Percentiles rank a stretch among this genome's conserved stretches.
These are phyloP conservation scores for Persicaria maculosa DNA, from an alignment of 148 eudicot genomes.

Conservation along the genomic window DNA sequence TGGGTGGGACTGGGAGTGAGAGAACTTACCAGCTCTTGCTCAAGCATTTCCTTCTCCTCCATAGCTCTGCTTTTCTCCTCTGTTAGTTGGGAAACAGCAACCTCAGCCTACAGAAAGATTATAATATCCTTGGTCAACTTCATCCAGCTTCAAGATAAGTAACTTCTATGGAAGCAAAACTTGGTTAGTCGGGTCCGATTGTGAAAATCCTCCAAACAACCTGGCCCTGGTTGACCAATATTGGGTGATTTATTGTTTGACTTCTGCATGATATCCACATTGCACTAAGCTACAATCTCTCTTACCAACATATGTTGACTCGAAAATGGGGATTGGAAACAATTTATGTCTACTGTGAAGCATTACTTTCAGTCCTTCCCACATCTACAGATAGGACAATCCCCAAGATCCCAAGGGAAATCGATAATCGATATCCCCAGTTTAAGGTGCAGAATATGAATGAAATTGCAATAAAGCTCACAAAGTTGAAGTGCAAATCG, in stretches of 20 bases:
- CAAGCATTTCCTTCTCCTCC: slow-evolving; percentile 38
- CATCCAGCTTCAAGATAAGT: neutral
- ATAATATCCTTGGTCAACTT: neutral
- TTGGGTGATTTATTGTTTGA: neutral
- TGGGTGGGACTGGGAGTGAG: neutral
- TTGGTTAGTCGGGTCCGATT: neutral
- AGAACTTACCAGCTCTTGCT: slow-evolving; percentile 48
- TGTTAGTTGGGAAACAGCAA: slow-evolving; percentile 32
- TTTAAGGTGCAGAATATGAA: neutral
- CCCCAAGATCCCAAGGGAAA: neutral
- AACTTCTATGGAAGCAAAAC: neutral
- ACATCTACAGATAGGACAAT: neutral
- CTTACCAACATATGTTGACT: neutral
- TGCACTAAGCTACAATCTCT: neutral
- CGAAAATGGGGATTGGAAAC: neutral
- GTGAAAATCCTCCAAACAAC: neutral
- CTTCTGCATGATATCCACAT: neutral
- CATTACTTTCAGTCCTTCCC: neutral
- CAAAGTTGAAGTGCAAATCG: neutral
- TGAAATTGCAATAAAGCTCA: neutral
- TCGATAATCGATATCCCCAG: neutral
- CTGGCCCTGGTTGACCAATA: neutral
- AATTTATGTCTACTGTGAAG: neutral
- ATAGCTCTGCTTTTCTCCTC: slow-evolving; percentile 37
- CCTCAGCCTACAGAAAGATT: slow-evolving; percentile 38